Conservation (phyloP, 2,329 filamentous ascomycete species). For the Fusarium austroafricanum region DNA sequence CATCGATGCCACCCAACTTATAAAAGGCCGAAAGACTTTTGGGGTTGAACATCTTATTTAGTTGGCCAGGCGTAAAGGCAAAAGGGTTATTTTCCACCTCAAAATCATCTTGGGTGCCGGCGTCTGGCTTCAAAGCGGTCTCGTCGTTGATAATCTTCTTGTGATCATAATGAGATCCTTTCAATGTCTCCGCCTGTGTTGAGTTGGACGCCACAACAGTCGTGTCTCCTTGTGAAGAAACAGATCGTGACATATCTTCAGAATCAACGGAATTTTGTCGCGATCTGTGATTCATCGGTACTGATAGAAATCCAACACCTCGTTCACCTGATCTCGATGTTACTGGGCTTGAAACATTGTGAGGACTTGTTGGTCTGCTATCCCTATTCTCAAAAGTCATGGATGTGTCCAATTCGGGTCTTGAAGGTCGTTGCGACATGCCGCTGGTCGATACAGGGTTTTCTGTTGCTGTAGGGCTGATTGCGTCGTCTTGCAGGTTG, state of each 20-base stretch:
- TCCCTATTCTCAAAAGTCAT: conserved; percentile 74
- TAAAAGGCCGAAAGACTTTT: conserved; percentile 87
- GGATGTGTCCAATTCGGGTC: conserved; percentile 62
- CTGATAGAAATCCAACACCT: conserved; percentile 69
- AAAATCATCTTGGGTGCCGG: conserved; percentile 81
- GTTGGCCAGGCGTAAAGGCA: conserved; percentile 83
- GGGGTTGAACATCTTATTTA: conserved; percentile 89
- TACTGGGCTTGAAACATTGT: conserved; percentile 75
- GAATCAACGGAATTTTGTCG: conserved; percentile 78
- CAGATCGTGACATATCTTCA: conserved; percentile 68
- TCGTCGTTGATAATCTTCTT: conserved; percentile 71
- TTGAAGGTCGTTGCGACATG: conserved; percentile 39
- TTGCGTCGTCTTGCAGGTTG: conserved; percentile 54
- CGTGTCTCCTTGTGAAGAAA: conserved; percentile 72
- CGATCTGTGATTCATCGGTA: conserved; percentile 69
- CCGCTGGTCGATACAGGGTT: conserved; percentile 48
- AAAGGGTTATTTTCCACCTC: conserved; percentile 83
- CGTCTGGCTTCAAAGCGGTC: conserved; percentile 79
- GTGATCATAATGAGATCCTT: conserved; percentile 56
- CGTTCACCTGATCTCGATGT: conserved; percentile 60
- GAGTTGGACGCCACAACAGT: conserved; percentile 63
- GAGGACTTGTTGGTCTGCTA: conserved; percentile 76
- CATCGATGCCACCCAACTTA: conserved; percentile 79
- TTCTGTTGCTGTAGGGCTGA: conserved; percentile 54
- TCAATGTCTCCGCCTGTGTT: conserved; percentile 56